phyloP scores from a whole-genome alignment of 768 basidiomycete genomes.

The Pisolithus microcarpus region DNA sequence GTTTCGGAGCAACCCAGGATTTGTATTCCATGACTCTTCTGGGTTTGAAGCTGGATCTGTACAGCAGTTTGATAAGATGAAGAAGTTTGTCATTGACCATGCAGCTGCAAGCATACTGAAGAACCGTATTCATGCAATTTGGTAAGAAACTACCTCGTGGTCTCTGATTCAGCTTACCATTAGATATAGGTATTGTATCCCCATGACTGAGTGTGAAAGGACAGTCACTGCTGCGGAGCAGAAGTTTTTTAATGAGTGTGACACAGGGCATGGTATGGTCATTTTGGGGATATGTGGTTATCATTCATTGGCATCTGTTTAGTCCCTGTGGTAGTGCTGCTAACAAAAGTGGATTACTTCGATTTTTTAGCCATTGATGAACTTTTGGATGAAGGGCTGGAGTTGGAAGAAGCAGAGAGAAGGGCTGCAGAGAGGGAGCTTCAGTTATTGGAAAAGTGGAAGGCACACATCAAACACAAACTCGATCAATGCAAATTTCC shows the following conservation, averaged over 20 bases:
- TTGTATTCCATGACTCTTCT: constrained; percentile 37
- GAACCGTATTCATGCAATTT: constrained; percentile 33
- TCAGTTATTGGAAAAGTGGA: not conserved
- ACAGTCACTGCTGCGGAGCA: constrained; percentile 23
- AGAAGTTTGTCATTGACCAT: constrained; percentile 24
- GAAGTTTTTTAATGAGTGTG: constrained; percentile 24
- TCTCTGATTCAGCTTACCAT: not conserved
- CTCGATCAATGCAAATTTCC: not conserved
- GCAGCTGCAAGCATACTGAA: constrained; percentile 10
- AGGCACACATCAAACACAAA: not conserved
- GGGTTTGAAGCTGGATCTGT: constrained; percentile 34
- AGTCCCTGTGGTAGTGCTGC: constrained; percentile 35
- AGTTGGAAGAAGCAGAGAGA: constrained; percentile 4
- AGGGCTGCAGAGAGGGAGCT: constrained; percentile 12
- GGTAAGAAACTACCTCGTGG: constrained; percentile 17
- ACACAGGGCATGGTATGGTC: constrained; percentile 7
- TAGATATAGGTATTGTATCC: constrained; percentile 33
- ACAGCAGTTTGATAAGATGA: constrained; percentile 24
- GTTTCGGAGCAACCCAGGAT: constrained; percentile 25
- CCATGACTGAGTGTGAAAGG: constrained; percentile 18
- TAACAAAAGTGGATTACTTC: constrained; percentile 33
- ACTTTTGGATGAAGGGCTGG: constrained; percentile 7
- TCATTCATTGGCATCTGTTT: not conserved
- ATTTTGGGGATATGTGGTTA: not conserved
- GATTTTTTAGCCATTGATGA: constrained; percentile 13